These are phyloP conservation scores for Chrysosporium keratinophilum DNA, from an alignment of 2,329 filamentous ascomycete genomes.

Conservation along the genomic window DNA sequence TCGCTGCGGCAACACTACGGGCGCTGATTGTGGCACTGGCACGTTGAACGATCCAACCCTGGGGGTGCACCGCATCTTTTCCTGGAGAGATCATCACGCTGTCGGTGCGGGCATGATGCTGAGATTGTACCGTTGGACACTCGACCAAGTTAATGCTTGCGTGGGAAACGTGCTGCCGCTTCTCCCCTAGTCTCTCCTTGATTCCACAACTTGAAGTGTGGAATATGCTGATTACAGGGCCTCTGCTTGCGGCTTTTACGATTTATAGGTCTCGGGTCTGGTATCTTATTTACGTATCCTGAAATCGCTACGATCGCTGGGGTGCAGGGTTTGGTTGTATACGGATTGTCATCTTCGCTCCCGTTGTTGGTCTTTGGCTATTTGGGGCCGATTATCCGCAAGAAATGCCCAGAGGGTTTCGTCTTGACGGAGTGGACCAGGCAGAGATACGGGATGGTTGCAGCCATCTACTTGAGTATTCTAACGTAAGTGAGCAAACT, in stretches of 20 bases:
- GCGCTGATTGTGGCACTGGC: constrained; percentile 51
- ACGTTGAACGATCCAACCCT: constrained; percentile 44
- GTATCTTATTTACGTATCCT: constrained; percentile 73
- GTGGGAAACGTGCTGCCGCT: constrained; percentile 96
- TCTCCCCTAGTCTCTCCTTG: constrained; percentile 36
- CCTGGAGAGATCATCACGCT: constrained; percentile 23
- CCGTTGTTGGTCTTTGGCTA: constrained; percentile 65
- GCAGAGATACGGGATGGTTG: constrained; percentile 60
- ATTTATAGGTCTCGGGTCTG: constrained; percentile 62
- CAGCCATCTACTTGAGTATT: constrained; percentile 64
- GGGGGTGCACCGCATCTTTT: constrained; percentile 12
- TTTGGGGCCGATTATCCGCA: constrained; percentile 65
- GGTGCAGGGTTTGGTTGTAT: constrained; percentile 67
- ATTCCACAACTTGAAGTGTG: constrained; percentile 12
- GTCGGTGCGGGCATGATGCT: constrained; percentile 51
- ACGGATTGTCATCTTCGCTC: constrained; percentile 60
- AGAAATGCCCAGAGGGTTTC: constrained; percentile 72
- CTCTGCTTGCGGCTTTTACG: constrained; percentile 15
- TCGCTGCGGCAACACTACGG: constrained; percentile 62
- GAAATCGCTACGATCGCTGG: constrained; percentile 69
- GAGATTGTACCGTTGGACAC: constrained; percentile 89
- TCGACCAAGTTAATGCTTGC: constrained; percentile 99
- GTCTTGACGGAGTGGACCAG: constrained; percentile 77
- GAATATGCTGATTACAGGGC: constrained; percentile 36
- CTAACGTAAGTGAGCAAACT: constrained; percentile 45